Base-by-base conservation (phyloP, 2,329 filamentous ascomycete genomes). In the Alternaria sp. region DNA sequence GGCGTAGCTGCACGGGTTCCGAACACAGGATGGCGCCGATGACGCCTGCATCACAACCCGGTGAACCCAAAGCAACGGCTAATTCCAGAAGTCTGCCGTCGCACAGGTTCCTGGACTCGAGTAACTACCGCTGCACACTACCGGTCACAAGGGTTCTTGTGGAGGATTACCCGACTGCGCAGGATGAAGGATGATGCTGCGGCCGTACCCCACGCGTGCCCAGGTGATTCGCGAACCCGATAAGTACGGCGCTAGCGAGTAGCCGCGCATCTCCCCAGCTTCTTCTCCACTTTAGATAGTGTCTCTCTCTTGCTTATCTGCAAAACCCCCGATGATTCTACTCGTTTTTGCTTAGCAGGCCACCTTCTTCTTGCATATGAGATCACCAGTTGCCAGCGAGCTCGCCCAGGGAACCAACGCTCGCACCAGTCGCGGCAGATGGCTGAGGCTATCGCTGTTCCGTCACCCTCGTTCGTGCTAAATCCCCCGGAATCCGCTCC, bases 371-470 rank as follows among this genome's bases (percentile, higher is more conserved):
- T 14, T 55, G 48, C 52, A 36, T 46, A 52, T 63, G 59, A 55
- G 45, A 46, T 30, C 41, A 20, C 41, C 28, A 30, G 52, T 38
- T 58, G 52, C 53, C 61, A 54, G 52, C 56, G 62, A 54, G 67
- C 64, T 71, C 64, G 69, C 65, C 59, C 52, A 44, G 46, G 58
- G 44, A 43, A 57, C 41, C 44, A 58, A 51, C 48, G n/a, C 38
- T 55, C 60, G 59, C 63, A 54, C 57, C 62, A 56, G 53, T 41
- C 64, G 63, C 59, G 63, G 59, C 63, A 62, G 58, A 83, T 83
- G 81, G 81, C 81, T 63, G 87, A 88, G 80, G 83, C 82, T 66
- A 85, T 88, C 78, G 84, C 82, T 73, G 87, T 88, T 66, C 86
- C 87, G 62, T 86, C 86, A 53, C 85, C 86, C 56, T 59, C 62